Base-by-base conservation (phyloP, 1,139 yeast genomes). In the Fermentozyma sake region DNA sequence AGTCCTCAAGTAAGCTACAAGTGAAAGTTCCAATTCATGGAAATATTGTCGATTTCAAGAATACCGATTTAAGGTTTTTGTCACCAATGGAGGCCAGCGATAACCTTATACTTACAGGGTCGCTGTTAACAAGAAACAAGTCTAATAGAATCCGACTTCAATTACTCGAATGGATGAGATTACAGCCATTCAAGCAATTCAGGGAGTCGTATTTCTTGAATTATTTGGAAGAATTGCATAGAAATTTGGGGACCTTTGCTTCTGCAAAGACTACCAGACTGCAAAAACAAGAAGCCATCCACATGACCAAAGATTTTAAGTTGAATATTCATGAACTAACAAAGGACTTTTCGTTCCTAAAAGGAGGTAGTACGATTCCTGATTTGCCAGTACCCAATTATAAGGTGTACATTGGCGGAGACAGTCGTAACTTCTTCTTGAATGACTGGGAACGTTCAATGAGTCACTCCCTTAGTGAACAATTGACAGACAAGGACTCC, bases 121-220 rank as follows among this genome's bases (percentile, higher is more conserved):
- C 28, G 4, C 28, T 25, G 28, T 25, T 25, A 12, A 35, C 39
- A 10, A 20, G 20, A 15, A 23, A 20, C 13, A 29, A 38, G 22
- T 29, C 45, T 10, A 33, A 33, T 20, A 10, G 42, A 23, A 46
- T 55, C 2, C 43, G 52, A 22, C 32, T 52, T 4, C 69, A 63
- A 33, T 39, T 63, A n/a, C 39, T 50, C 6, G 62, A 63, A 33
- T 67, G 73, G 73, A 52, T 63, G 47, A 46, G 48, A 14, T 32
- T 65, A 10, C 48, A 52, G 20, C 72, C 72, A 0, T 62, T 63
- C 31, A 39, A 44, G 10, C 56, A 57, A 32, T 55, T 60, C 28
- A 47, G 55, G 20, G 58, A 53, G 24, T 40, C 51, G 4, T 58
- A 37, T 24, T 22, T 35, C 22, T 28, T 30, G 12, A 37, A 35